A percentile compares a stretch with the other conserved stretches of the same genome.
These are phyloP conservation scores for Suhomyces emberorum DNA, from an alignment of 805 yeast genomes.

Conservation along the genomic window DNA sequence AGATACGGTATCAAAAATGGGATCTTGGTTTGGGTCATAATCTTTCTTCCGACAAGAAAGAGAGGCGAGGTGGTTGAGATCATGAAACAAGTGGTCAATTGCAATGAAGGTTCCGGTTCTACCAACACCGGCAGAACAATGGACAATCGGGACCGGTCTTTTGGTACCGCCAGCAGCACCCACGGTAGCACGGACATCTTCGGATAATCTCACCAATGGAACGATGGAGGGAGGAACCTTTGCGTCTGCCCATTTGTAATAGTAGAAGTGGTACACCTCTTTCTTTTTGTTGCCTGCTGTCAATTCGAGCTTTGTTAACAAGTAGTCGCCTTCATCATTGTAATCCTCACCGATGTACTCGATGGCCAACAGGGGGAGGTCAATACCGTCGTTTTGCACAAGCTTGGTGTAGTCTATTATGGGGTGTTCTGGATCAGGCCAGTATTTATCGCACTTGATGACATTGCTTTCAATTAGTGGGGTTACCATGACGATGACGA, in stretches of 20 bases:
- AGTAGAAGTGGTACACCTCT: conserved; percentile 38
- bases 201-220: conserved; percentile 24
- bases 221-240: conserved; percentile 33
- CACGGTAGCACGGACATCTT: conserved; percentile 13
- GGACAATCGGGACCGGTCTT: conserved; percentile 35
- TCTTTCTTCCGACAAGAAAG: conserved; percentile 3
- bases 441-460: conserved; percentile 41
- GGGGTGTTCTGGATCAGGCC: conserved; percentile 25
- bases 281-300: conserved; percentile 15
- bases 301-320: conserved; percentile 26
- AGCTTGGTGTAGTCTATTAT: conserved; percentile 17
- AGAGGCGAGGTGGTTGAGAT: conserved; percentile 24
- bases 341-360: conserved; percentile 16
- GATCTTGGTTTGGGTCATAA: conserved; percentile 17
- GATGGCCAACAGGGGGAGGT: conserved; percentile 14
- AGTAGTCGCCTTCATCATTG: conserved; percentile 18
- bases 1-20: conserved; percentile 25
- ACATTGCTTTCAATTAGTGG: conserved; percentile 48
- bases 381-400: conserved; percentile 20
- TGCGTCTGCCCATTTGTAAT: conserved; percentile 45
- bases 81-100: conserved; percentile 29
- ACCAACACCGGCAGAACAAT: conserved; percentile 97
- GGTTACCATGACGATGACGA: conserved; percentile 41
- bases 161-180: not conserved
- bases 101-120: conserved; percentile 57